Evolutionary conservation across 2,329 filamentous ascomycete genomes (phyloP).

Genomic region (Chalara sp.): DNA sequence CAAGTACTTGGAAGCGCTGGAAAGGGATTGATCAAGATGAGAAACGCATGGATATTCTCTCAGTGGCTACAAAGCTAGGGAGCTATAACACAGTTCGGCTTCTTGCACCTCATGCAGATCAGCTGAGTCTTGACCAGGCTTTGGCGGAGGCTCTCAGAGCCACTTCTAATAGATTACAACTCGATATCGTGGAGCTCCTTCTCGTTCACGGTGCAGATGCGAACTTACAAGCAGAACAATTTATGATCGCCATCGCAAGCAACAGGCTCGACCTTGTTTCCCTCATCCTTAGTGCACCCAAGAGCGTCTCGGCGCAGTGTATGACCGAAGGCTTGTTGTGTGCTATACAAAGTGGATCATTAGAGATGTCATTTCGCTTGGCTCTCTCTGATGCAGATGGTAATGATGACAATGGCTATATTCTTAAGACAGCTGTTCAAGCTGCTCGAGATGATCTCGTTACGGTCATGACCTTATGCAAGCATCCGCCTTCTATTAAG

Average conservation of each 20-base stretch:
- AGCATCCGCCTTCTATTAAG: not conserved
- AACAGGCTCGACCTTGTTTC: not conserved
- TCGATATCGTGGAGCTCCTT: not conserved
- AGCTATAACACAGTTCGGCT: not conserved
- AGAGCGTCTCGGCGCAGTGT: not conserved
- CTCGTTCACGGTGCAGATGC: constrained; percentile 4
- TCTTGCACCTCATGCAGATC: constrained; percentile 1
- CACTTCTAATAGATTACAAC: not conserved
- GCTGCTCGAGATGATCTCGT: not conserved
- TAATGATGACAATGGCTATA: constrained; percentile 2
- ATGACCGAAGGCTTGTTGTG: not conserved
- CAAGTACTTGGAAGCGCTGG: not conserved
- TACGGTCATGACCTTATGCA: constrained; percentile 3
- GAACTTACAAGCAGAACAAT: not conserved
- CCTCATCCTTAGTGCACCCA: constrained; percentile 1
- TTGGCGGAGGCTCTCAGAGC: not conserved
- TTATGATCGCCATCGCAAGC: constrained; percentile 1
- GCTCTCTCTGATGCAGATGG: constrained; percentile 3
- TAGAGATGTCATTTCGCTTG: constrained; percentile 5
- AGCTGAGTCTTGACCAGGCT: constrained; percentile 1
- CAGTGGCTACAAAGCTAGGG: not conserved
- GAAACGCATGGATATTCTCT: not conserved
- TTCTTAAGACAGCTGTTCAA: constrained; percentile 3
- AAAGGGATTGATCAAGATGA: not conserved
- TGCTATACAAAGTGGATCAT: constrained; percentile 1